A percentile compares a stretch with the other conserved stretches of the same genome.
These are phyloP conservation scores for Chlorociboria aeruginascens DNA, from an alignment of 495 filamentous ascomycete genomes.

Conservation along the genomic window DNA sequence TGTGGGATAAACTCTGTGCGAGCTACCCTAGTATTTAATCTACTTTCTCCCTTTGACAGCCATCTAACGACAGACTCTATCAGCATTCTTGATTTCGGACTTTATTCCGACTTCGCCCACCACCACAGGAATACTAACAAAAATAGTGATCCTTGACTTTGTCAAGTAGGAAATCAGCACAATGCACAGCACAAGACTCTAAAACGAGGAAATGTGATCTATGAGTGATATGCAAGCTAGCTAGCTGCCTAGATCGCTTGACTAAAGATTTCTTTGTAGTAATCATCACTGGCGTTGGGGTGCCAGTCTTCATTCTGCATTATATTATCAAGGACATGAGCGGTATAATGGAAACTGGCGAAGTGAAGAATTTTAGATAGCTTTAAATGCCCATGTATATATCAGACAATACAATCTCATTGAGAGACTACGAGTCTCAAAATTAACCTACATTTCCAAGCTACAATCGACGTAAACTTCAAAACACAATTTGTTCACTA, in stretches of 20 bases:
- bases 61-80: constrained; percentile 16
- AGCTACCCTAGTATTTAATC: background rate
- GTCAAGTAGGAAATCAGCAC: constrained; percentile 6
- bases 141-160: background rate
- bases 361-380: constrained; percentile 6
- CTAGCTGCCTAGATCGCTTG: background rate
- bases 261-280: background rate
- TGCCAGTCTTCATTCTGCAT: constrained; percentile 1
- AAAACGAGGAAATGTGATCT: constrained; percentile 1
- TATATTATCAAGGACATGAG: background rate
- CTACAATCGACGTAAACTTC: no score
- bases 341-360: constrained; percentile 1
- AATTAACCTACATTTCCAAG: no score
- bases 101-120: background rate
- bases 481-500: no score
- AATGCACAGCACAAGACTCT: constrained; percentile 1
- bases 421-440: constrained; percentile 15
- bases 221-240: background rate
- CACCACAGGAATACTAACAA: background rate
- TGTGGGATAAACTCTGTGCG: constrained; percentile 22
- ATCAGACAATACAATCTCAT: constrained; percentile 15
- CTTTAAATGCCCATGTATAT: constrained; percentile 8
- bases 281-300: constrained; percentile 1
- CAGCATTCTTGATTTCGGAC: background rate
- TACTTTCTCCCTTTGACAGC: constrained; percentile 12